These are phyloP conservation scores for Fusarium sp. DNA, from an alignment of 2,329 filamentous ascomycete species.

Conservation along the genomic window DNA sequence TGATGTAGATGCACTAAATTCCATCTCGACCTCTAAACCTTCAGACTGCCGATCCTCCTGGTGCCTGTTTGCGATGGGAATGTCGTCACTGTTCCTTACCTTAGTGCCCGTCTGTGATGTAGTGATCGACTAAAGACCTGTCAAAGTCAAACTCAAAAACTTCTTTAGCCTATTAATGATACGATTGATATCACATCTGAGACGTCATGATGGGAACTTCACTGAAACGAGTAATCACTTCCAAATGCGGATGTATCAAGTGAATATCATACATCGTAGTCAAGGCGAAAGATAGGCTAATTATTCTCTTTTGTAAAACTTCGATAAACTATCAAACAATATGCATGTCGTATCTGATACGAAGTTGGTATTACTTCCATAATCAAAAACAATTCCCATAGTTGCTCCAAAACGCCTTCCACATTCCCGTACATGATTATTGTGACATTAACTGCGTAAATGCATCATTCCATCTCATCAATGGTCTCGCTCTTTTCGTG, in stretches of 20 bases:
- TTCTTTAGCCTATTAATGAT: neutral
- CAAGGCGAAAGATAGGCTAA: neutral
- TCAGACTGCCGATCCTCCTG: constrained; percentile 12
- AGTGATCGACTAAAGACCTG: constrained; percentile 17
- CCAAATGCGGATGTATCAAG: neutral
- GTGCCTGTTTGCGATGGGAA: constrained; percentile 17
- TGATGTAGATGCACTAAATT: constrained; percentile 21
- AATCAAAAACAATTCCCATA: constrained; percentile 15
- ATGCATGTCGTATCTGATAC: constrained; percentile 23
- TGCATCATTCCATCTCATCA: constrained; percentile 26
- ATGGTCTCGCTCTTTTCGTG: constrained; percentile 7
- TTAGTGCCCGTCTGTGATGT: constrained; percentile 17
- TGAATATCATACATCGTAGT: neutral
- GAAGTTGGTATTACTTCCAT: constrained; percentile 35
- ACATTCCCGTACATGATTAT: constrained; percentile 22
- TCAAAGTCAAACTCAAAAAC: constrained; percentile 8
- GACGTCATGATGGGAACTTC: constrained; percentile 2
- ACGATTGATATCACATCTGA: constrained; percentile 1
- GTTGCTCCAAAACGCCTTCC: constrained; percentile 16
- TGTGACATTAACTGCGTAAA: constrained; percentile 33
- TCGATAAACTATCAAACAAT: constrained; percentile 24
- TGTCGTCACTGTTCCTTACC: constrained; percentile 27
- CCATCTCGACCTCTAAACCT: constrained; percentile 18
- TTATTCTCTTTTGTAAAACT: constrained; percentile 9
- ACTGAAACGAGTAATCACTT: neutral